Base-by-base conservation (phyloP, 2,329 filamentous ascomycete species). In the Colletotrichum navitas region DNA sequence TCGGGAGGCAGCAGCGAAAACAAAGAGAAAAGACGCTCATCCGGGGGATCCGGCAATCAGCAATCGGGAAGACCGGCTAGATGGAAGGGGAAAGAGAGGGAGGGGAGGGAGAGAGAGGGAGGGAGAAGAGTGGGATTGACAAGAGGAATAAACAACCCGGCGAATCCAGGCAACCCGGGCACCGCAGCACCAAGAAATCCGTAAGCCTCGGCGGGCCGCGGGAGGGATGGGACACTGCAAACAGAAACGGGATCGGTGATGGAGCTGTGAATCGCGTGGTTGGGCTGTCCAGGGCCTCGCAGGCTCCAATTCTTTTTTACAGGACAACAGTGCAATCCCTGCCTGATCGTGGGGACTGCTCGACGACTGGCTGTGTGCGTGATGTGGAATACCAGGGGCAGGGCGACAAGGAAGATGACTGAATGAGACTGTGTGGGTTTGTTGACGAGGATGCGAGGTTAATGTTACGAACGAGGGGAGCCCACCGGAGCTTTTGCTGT, bases 11-110 rank as follows among this genome's bases (percentile, higher is more conserved):
- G 29, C n/a, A 61, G 64, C 49, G 61, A 59, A 39, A 63, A 76
- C 34, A 43, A 68, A 61, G 65, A 55, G 47, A 56, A 70, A 66
- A 63, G 45, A 66, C 61, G 63, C 63, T 75, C 77, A 78, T 81
- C 78, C 78, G 79, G 74, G 63, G 67, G 70, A 78, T 80, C 79
- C 79, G 80, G 70, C 41, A 47, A 41, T 66, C 58, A 63, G 52
- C 58, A 32, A 45, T 55, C 34, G 61, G 55, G 54, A 54, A 65
- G 51, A 68, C 34, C 16, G 43, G 45, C 11, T n/a, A 21, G 59
- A 32, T 47, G 54, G 45, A 63, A 56, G 54, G 65, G 24, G 29
- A 29, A 4, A 29, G 29, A 29, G 29, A 29, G 29, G 29, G 29
- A 29, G 1, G 6, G 16, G 21, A 18, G n/a, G 10, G 55, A 34